Conservation (phyloP, 768 basidiomycete genomes). For the Paxillus rubicundulus region DNA sequence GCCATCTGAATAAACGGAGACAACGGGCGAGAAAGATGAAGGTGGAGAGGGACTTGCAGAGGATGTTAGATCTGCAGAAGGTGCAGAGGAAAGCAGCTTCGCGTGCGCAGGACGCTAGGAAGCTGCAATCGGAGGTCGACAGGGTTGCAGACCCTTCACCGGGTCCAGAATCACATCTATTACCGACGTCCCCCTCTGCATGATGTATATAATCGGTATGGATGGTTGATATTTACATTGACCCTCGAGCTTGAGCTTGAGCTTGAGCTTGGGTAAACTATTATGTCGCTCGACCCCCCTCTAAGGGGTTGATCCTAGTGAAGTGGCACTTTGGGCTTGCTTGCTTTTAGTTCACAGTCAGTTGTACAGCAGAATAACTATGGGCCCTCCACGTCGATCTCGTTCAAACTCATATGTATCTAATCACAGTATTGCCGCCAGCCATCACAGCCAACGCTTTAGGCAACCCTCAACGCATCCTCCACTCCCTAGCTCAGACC, state of each 20-base stretch:
- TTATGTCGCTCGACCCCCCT: no score
- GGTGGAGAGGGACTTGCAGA: slow-evolving; percentile 41
- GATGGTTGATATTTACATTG: no score
- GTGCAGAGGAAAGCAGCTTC: slow-evolving; percentile 14
- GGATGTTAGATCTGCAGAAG: slow-evolving; percentile 36
- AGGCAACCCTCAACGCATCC: not conserved
- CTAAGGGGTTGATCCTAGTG: no score
- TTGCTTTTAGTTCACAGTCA: not conserved
- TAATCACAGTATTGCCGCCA: slow-evolving; percentile 11
- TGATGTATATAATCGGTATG: no score
- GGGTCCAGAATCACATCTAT: no score
- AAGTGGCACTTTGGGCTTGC: no score
- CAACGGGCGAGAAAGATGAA: slow-evolving; percentile 45
- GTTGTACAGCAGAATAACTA: slow-evolving; percentile 5
- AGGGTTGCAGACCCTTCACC: no score
- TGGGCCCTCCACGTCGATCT: slow-evolving; percentile 30
- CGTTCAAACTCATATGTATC: slow-evolving; percentile 29
- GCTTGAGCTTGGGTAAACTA: no score
- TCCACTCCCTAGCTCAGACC: not conserved
- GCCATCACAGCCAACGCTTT: not conserved
- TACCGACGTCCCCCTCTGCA: no score
- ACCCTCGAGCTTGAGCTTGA: no score
- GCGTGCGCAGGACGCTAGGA: no score
- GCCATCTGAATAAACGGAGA: slow-evolving; percentile 57
- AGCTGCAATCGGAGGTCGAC: no score